Evolutionary conservation across 1,139 yeast species (phyloP), one percentile per base, ranked within the genome.

Genomic region (Kodamaea plutei): DNA sequence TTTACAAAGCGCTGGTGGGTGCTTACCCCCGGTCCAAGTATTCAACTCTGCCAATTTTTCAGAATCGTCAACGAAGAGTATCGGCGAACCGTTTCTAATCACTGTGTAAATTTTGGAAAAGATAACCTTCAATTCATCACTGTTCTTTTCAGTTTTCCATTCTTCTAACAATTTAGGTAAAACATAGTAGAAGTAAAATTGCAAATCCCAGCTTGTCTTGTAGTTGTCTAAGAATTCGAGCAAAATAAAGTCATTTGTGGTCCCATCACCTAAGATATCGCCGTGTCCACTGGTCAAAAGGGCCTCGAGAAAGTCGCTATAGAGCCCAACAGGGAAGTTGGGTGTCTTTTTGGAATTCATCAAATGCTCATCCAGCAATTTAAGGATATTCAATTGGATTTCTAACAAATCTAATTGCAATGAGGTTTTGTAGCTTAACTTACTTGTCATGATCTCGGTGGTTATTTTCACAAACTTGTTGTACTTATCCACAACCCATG

Each of bases 401-500:
- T 84, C 88, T 37, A 85, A 50, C 30, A 76, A 65, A 48, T 84
- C 88, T 28, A 83, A 53, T 43, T 76, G 76, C 29, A 73, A 53
- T 1, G 78, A 70, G 15, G 71, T 59, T 30, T 60, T 58, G 29
- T 50, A 55, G 4, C 58, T 45, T 24, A 68, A 45, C 22, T 59
- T 50, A 4, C 54, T 47, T 1, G 38, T 31, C 30, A 82, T 53
- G 28, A 71, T 52, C n/a, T 56, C 56, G 22, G 69, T 52, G 14
- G 84, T 41, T 19, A 52, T 50, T 3, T 45, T 44, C 48, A 78
- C 78, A 59, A 64, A 87, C n/a, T 57, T 54, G 15, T 65, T 68
- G 52, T 84, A 88, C 35, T 73, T 69, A 29, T 70, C 72, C 33
- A 64, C 62, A 23, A 85, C 56, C 94, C 95, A 85, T 45, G 69